Evolutionary conservation across 768 basidiomycete genomes (phyloP), one percentile per base, ranked within the genome.

Genomic region (Hirschioporus abietinus): DNA sequence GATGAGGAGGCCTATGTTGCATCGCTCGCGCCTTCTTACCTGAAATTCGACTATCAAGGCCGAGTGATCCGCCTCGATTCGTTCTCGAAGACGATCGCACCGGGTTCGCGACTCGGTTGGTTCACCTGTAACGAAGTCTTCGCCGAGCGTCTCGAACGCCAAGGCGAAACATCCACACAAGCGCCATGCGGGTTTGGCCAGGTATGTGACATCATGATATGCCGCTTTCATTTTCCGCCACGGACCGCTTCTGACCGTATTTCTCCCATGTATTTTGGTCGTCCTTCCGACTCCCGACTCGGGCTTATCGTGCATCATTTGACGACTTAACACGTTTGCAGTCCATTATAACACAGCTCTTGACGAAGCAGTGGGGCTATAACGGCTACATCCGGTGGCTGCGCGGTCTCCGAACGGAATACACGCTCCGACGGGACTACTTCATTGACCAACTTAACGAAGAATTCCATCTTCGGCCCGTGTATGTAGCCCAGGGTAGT

Each of bases 61-160:
- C 86, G 93, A 34, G 93, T 96, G 58, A 86, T 96, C 66, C 88
- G 92, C 2, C 77, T 95, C 36, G 93, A 95, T 72, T 88, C 88
- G 0, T 91, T 92, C 73, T 89, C 87, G 42, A 92, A 93, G 89
- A 90, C 87, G 1, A 84, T 93, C 61, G 89, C 89, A 1, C 92
- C 92, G 2, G 93, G 92, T 1, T 84, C 84, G 64, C 84, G 92
- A 9, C 74, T 93, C 26, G 93, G 92, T 2, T 95, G 87, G 87
- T 88, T 90, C 72, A 93, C 91, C 1, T 88, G 88, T 71, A 88
- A 85, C 70, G 87, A 91, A 1, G 63, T 87, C 26, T 92, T 95
- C 72, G 88, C 88, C 10, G 92, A 94, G 72, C 81, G 90, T 26
- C 74, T 95, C 10, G 86, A 90, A 70, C 80, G 92, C 60, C 83